Base-by-base conservation (phyloP, 352 stramenopile genomes). In the Phytophthora citricola region DNA sequence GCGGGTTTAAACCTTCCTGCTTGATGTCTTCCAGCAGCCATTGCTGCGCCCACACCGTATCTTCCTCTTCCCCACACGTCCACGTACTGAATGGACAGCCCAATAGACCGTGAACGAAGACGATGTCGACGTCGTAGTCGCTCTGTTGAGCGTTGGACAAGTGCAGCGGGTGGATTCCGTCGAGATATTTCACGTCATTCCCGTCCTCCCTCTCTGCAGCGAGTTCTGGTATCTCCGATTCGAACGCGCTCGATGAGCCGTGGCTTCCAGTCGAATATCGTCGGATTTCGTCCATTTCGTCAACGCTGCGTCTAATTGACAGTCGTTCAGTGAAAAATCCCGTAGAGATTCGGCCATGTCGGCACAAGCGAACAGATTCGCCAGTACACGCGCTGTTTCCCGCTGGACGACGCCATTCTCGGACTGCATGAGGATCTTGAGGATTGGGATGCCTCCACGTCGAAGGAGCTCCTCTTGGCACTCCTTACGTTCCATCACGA, bases 61-160 rank as follows among this genome's bases (percentile, higher is more conserved):
- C 64, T 43, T 89, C 74, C 46, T 91, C 79, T 56, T 88, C 79
- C 6, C 81, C 81, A 39, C 82, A 87, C 40, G 90, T 81, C 87
- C 87, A 95, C 27, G 87, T 95, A 50, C 89, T 79, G 54, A 89
- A 92, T 32, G 87, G 82, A 60, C 80, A 92, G 3, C 87, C 87
- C 2, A 93, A 56, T n/a, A 95, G 61, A 0, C 87, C 87, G 47
- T 95, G 87, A 32, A 95, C 80, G 50, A 95, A 91, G 12, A 95
- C 85, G 4, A 95, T 79, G 27, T 95, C 87, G 1, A 93, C 73
- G 31, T 92, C 81, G 39, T 91, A 93, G 12, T 81, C 58, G 44
- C 46, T 57, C 47, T 71, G 41, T 7, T 79, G 54, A 10, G 43
- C 36, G 12, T 22, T 69, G 4, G 73, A 89, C 15, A 88, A 80